Evolutionary conservation across 2,329 filamentous ascomycete genomes (phyloP).

Genomic region (Penicillium janthinellum): DNA sequence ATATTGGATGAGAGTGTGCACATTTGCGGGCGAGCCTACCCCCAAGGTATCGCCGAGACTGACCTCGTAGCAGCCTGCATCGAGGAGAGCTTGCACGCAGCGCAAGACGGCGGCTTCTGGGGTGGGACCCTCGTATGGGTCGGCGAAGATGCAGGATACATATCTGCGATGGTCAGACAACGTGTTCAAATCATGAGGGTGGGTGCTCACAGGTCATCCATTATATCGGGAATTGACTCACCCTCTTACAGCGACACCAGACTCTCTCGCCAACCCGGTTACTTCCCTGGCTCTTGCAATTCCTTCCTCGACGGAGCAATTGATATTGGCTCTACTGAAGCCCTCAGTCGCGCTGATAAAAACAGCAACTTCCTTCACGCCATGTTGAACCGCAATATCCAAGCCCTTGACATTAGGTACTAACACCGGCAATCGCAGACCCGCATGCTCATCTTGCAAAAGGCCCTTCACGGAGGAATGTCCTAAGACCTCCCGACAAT

Average conservation of each 20-base stretch:
- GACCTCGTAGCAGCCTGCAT: conserved; percentile 89
- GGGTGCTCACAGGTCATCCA: no score
- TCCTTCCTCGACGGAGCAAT: conserved; percentile 44
- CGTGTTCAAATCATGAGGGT: neutral
- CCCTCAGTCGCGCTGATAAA: conserved; percentile 48
- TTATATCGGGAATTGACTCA: conserved; percentile 9
- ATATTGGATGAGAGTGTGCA: conserved; percentile 35
- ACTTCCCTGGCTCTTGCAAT: conserved; percentile 39
- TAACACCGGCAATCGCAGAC: conserved; percentile 41
- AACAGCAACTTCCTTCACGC: conserved; percentile 43
- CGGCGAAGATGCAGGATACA: conserved; percentile 47
- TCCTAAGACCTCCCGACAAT: conserved; percentile 31
- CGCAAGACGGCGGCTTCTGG: conserved; percentile 53
- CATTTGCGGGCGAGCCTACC: conserved; percentile 66
- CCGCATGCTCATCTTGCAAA: neutral
- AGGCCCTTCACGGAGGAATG: conserved; percentile 57
- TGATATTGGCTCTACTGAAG: conserved; percentile 48
- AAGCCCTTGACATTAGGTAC: conserved; percentile 47
- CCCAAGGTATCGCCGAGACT: conserved; percentile 88
- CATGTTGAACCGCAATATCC: conserved; percentile 58
- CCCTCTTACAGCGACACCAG: conserved; percentile 40
- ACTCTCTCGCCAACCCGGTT: conserved; percentile 27
- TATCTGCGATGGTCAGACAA: conserved; percentile 23
- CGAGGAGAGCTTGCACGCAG: conserved; percentile 63
- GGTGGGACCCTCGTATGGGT: conserved; percentile 56